A percentile compares a stretch with the other conserved stretches of the same genome.
phyloP scores from a whole-genome alignment of 768 basidiomycete genomes.

The Hypsizygus marmoreus region DNA sequence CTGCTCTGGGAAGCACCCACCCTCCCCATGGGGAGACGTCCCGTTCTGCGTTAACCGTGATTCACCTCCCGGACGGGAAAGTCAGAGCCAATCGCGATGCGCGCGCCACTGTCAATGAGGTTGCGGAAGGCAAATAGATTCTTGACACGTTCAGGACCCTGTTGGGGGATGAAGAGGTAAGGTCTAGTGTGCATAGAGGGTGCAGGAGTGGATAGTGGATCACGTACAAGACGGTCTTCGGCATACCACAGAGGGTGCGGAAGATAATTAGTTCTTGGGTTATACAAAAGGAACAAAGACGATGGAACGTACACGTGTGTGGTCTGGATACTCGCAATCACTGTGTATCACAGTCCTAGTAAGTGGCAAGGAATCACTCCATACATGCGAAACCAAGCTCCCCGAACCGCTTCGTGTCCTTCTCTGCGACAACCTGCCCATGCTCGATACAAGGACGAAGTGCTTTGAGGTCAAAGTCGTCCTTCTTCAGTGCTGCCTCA shows the following conservation, averaged over 20 bases:
- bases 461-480: constrained; percentile 45
- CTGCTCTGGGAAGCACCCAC: constrained; percentile 75
- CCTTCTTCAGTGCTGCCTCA: constrained; percentile 46
- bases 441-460: constrained; percentile 72
- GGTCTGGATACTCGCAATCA: constrained; percentile 78
- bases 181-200: not conserved
- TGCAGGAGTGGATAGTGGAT: too few species aligned
- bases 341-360: constrained; percentile 29
- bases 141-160: constrained; percentile 71
- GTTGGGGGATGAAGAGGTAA: not conserved
- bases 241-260: constrained; percentile 74
- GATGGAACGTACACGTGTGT: constrained; percentile 64
- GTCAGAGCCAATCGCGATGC: constrained; percentile 60
- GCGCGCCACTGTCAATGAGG: constrained; percentile 39
- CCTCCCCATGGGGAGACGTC: constrained; percentile 66
- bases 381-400: constrained; percentile 46
- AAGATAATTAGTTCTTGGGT: constrained; percentile 1
- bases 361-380: not conserved
- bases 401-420: constrained; percentile 64
- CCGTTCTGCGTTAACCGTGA: constrained; percentile 59
- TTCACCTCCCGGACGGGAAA: constrained; percentile 77
- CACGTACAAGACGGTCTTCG: constrained; percentile 60
- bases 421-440: constrained; percentile 64
- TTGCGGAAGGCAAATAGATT: constrained; percentile 75
- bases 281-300: not conserved